Percentiles rank a stretch among this genome's conserved stretches.
phyloP scores from a whole-genome alignment of 176 grass and related monocot genomes.

The Musa acuminata region DNA sequence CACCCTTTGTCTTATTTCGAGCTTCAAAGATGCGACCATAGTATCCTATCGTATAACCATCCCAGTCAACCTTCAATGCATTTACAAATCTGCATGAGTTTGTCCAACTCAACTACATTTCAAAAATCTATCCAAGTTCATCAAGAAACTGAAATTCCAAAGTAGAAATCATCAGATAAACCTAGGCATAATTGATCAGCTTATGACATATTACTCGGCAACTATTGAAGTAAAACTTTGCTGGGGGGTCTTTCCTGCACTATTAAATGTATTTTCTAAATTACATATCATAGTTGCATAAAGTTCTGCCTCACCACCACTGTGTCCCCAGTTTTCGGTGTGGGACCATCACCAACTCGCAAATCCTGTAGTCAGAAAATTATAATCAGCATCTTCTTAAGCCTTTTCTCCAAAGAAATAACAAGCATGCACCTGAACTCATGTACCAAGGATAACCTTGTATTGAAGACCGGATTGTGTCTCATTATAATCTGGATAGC shows the following conservation, averaged over 20 bases:
- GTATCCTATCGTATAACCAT: conserved; percentile 99
- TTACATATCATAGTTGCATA: not conserved
- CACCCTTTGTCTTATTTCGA: conserved; percentile 96
- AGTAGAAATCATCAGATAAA: not conserved
- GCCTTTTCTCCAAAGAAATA: not conserved
- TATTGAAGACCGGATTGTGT: conserved; percentile 92
- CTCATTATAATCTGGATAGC: conserved; percentile 93
- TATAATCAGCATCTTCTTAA: conserved; percentile 2
- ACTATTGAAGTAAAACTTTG: not conserved
- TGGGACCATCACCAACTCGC: conserved; percentile 52
- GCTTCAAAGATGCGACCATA: conserved; percentile 98
- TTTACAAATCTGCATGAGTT: conserved; percentile 32
- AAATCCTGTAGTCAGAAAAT: conserved; percentile 51
- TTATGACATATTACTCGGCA: not conserved
- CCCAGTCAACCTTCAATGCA: conserved; percentile 82
- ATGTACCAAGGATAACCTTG: conserved; percentile 47
- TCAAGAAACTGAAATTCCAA: not conserved
- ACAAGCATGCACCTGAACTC: not conserved
- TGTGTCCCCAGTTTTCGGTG: conserved; percentile 66
- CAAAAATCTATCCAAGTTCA: conserved; percentile 3
- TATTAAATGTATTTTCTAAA: not conserved
- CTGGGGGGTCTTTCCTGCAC: not conserved
- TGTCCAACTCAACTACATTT: conserved; percentile 22
- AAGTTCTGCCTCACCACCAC: conserved; percentile 62
- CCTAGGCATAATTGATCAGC: not conserved